phyloP scores from a whole-genome alignment of 805 yeast genomes.

The Hanseniaspora mollemarum region DNA sequence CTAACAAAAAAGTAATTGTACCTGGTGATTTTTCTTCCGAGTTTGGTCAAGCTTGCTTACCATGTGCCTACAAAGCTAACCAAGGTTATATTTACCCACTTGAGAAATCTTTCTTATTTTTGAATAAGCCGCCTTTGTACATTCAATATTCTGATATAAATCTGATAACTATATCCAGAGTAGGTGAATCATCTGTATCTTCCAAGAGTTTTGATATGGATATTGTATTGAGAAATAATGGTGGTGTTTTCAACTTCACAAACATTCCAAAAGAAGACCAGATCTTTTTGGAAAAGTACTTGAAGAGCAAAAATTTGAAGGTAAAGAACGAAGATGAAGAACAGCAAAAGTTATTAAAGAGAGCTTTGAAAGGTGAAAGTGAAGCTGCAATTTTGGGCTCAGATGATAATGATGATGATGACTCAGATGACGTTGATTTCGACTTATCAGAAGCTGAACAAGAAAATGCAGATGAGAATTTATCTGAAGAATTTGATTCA shows the following conservation, averaged over 20 bases:
- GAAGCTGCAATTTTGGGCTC: constrained; percentile 61
- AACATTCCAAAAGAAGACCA: constrained; percentile 87
- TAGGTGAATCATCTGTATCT: constrained; percentile 62
- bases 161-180: constrained; percentile 72
- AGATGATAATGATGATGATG: constrained; percentile 48
- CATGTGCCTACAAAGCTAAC: constrained; percentile 86
- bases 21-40: constrained; percentile 75
- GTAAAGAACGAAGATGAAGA: constrained; percentile 84
- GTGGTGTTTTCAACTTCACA: constrained; percentile 70
- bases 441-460: constrained; percentile 39
- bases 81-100: constrained; percentile 91
- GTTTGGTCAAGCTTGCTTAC: constrained; percentile 71
- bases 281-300: constrained; percentile 58
- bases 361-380: constrained; percentile 7
- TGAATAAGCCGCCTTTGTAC: constrained; percentile 87
- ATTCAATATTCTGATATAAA: constrained; percentile 77
- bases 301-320: constrained; percentile 62
- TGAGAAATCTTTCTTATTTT: constrained; percentile 79
- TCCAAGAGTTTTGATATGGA: constrained; percentile 91
- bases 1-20: constrained; percentile 71
- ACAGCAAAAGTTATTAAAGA: constrained; percentile 57
- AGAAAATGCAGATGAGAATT: constrained; percentile 49
- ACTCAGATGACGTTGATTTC: constrained; percentile 79
- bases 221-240: constrained; percentile 52
- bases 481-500: constrained; percentile 76